Conservation (phyloP, 768 basidiomycete species). For the Coprinopsis sp. region DNA sequence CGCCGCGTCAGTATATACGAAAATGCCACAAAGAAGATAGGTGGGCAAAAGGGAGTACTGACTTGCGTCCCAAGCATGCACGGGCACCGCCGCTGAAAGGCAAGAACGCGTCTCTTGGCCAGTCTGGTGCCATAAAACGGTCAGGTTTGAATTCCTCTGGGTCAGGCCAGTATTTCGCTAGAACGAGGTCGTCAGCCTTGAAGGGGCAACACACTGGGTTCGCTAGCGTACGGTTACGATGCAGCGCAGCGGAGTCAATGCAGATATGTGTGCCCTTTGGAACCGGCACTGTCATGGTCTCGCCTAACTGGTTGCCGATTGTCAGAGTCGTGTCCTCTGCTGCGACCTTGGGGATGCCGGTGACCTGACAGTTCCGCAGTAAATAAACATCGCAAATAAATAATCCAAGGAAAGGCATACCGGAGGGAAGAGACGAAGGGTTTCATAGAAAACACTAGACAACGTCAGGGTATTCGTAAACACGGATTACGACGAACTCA, state of each 20-base stretch:
- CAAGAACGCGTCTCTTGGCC: constrained; percentile 17
- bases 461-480: neutral
- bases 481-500: constrained; percentile 10
- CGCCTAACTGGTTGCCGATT: constrained; percentile 6
- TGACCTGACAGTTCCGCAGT: constrained; percentile 6
- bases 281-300: constrained; percentile 9
- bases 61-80: constrained; percentile 43
- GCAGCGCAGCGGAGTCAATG: constrained; percentile 30
- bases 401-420: constrained; percentile 15
- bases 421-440: constrained; percentile 37
- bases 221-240: constrained; percentile 40
- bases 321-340: constrained; percentile 14
- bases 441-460: constrained; percentile 43
- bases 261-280: constrained; percentile 16
- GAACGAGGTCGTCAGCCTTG: neutral
- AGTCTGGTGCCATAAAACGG: constrained; percentile 13
- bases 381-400: neutral
- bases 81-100: constrained; percentile 14
- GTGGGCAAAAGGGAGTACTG: neutral
- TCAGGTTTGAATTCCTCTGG: constrained; percentile 32
- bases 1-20: neutral
- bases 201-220: neutral
- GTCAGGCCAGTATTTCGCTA: constrained; percentile 45
- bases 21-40: neutral
- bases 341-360: constrained; percentile 6